A percentile compares a stretch with the other conserved stretches of the same genome.
Evolutionary conservation across 495 filamentous ascomycete genomes (phyloP).

Genomic region (Penicillium roqueforti): DNA sequence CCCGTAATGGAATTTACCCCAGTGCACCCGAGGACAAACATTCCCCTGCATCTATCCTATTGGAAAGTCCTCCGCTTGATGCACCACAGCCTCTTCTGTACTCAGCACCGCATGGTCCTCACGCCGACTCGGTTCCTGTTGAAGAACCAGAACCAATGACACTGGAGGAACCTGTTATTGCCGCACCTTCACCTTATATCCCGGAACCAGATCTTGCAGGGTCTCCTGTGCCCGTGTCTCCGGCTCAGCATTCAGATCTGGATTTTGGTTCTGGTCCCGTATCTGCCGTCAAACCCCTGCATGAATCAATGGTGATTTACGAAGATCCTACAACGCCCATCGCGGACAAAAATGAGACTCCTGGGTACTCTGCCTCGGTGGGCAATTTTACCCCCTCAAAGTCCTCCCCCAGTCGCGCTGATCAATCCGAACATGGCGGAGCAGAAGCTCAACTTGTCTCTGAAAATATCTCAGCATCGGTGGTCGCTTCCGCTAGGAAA

Average conservation of each 20-base stretch:
- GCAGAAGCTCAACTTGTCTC: background rate
- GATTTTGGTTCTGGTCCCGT: constrained; percentile 4
- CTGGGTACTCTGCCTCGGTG: constrained; percentile 6
- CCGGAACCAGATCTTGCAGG: constrained; percentile 1
- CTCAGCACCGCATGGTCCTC: constrained; percentile 2
- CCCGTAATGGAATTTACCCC: constrained; percentile 37
- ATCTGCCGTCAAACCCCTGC: constrained; percentile 10
- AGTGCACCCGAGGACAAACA: constrained; percentile 62
- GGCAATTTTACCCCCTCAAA: constrained; percentile 11
- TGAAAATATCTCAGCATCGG: background rate
- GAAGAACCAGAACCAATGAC: constrained; percentile 15
- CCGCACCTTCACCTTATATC: constrained; percentile 6
- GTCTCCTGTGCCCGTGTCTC: background rate
- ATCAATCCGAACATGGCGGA: background rate
- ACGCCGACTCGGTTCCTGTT: constrained; percentile 7
- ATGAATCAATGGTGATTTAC: constrained; percentile 36
- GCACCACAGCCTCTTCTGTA: constrained; percentile 14
- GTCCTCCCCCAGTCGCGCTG: background rate
- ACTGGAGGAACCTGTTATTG: constrained; percentile 9
- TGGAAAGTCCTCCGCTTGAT: constrained; percentile 27
- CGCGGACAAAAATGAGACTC: constrained; percentile 5
- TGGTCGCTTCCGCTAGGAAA: constrained; percentile 10
- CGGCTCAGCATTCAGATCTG: background rate
- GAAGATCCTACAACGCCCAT: constrained; percentile 39
- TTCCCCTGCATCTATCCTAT: constrained; percentile 23